phyloP scores from a whole-genome alignment of 495 filamentous ascomycete species.

The Penicillium soppii region DNA sequence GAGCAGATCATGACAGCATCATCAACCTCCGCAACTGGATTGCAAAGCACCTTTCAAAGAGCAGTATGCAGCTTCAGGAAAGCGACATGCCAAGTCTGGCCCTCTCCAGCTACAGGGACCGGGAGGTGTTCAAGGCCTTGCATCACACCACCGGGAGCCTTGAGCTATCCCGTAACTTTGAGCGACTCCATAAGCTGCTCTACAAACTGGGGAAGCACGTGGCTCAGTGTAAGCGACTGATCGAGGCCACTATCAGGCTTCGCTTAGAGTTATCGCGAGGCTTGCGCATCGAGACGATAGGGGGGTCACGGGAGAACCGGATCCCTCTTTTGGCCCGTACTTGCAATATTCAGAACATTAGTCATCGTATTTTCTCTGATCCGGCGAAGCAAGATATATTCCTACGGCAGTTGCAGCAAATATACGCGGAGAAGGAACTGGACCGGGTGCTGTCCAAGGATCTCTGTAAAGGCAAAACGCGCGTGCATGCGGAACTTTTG shows the following conservation, averaged over 20 bases:
- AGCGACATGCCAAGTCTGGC: not conserved
- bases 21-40: too few species aligned
- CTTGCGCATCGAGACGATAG: not conserved
- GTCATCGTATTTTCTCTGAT: not conserved
- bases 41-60: too few species aligned
- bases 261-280: too few species aligned
- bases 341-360: conserved; percentile 4
- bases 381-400: not conserved
- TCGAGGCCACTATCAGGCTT: too few species aligned
- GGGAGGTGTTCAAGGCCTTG: not conserved
- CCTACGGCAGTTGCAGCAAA: not conserved
- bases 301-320: not conserved
- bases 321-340: not conserved
- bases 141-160: not conserved
- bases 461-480: not conserved
- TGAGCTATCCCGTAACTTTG: not conserved
- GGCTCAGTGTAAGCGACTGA: too few species aligned
- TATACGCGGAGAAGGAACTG: not conserved
- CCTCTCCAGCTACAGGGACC: not conserved
- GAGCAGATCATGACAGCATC: too few species aligned
- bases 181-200: not conserved
- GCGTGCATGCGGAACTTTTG: conserved; percentile 12
- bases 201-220: too few species aligned
- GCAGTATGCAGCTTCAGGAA: not conserved
- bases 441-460: conserved; percentile 1